Conservation (phyloP, 768 basidiomycete genomes). For the Chlorophyllum brunneum region DNA sequence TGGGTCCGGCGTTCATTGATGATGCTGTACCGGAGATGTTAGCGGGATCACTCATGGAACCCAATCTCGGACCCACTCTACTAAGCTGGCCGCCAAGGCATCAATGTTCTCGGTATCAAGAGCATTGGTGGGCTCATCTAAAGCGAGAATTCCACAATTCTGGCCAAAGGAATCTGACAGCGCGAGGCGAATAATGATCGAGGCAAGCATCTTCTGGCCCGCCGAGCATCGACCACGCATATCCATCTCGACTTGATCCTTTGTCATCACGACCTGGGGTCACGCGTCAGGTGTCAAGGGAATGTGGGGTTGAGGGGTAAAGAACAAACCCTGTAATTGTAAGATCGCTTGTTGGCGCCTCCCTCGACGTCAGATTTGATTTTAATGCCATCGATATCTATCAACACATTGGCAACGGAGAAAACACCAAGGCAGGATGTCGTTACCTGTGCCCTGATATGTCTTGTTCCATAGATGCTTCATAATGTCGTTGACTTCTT, state of each 20-base stretch:
- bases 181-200: constrained; percentile 95
- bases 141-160: constrained; percentile 94
- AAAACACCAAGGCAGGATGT: background rate
- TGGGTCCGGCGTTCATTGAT: constrained; percentile 89
- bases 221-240: constrained; percentile 99
- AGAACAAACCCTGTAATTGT: constrained; percentile 86
- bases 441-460: constrained; percentile 91
- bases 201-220: constrained; percentile 98
- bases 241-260: constrained; percentile 99
- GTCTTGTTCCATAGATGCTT: constrained; percentile 98
- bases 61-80: constrained; percentile 61
- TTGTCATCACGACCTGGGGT: constrained; percentile 93
- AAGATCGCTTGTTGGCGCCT: constrained; percentile 83
- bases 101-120: constrained; percentile 95
- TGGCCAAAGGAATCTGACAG: constrained; percentile 97
- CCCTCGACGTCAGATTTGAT: constrained; percentile 94
- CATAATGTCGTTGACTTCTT: constrained; percentile 98
- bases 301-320: constrained; percentile 6
- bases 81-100: constrained; percentile 85
- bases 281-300: constrained; percentile 8
- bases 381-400: constrained; percentile 97
- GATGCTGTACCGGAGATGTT: constrained; percentile 50
- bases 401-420: constrained; percentile 11
- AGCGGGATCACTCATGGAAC: constrained; percentile 4
- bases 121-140: constrained; percentile 98